Base-by-base conservation (phyloP, 202 grass and related monocot genomes). In the Elaeis oleifera region DNA sequence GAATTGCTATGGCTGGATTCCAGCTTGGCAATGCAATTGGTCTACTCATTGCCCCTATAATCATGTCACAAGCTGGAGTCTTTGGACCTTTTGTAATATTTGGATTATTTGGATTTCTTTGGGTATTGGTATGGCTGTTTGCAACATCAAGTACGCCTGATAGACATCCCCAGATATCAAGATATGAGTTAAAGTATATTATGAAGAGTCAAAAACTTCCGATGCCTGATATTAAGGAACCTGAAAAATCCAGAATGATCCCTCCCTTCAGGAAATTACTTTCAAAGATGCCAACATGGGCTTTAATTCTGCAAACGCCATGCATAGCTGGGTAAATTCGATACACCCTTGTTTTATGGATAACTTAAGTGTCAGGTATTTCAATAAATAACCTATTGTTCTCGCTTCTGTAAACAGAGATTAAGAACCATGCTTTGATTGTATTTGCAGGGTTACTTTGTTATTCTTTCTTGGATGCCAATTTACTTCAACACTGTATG, bases 61-160 rank as follows among this genome's bases (percentile, higher is more conserved):
- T 97, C 54, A 97, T 97, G 84, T 92, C 88, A 24, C 84, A 61
- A 56, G 68, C 74, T 73, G 94, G 94, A 53, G 78, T 74, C 28
- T 92, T 91, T 80, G 94, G 94, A 22, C 94, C 94, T n/a, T 97
- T 97, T 86, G 71, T 89, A 54, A 89, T 97, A 70, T 97, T 97
- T 92, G 92, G 88, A 19, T 59, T 89, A 74, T 97, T 97, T 58
- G 94, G 94, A 81, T 97, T 89, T 86, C 82, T 97, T 49, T 97
- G 94, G 94, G 94, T 97, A 49, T 51, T 97, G 59, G 82, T 89
- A 55, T 97, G 94, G 94, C 74, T 89, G 72, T 90, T 85, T 29
- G 94, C 85, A 65, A 86, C 84, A 68, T 84, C 94, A 4, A 84
- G 84, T 20, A 89, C 82, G 53, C 88, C 94, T 13, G 68, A 68